Percentiles rank a stretch among this genome's conserved stretches.
Conservation (phyloP, 192 early-diverging fungal species). For the Chytriomyces sp. region DNA sequence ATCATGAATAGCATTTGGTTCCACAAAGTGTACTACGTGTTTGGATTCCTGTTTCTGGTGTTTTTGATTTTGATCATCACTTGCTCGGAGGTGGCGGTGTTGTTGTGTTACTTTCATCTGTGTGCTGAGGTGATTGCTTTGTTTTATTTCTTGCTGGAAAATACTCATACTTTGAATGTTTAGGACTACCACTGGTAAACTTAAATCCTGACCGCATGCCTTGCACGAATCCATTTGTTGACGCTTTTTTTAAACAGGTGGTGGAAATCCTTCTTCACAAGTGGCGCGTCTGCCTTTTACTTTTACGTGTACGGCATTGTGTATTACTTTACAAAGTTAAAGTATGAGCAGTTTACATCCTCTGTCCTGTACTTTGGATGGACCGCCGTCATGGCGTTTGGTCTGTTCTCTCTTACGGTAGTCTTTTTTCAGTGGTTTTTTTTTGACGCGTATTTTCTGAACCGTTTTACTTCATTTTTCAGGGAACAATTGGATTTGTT, state of each 20-base stretch:
- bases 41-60: slow-evolving; percentile 64
- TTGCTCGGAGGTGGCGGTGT: slow-evolving; percentile 59
- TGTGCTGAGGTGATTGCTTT: slow-evolving; percentile 56
- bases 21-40: slow-evolving; percentile 64
- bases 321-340: slow-evolving; percentile 72
- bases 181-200: slow-evolving; percentile 42
- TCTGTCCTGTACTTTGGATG: slow-evolving; percentile 76
- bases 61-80: slow-evolving; percentile 63
- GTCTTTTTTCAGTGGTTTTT: not conserved
- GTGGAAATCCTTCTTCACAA: slow-evolving; percentile 88
- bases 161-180: slow-evolving; percentile 27
- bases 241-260: slow-evolving; percentile 63
- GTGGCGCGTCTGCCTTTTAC: slow-evolving; percentile 76
- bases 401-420: slow-evolving; percentile 68
- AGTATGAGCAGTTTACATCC: slow-evolving; percentile 61
- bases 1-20: slow-evolving; percentile 66
- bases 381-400: slow-evolving; percentile 66
- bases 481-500: slow-evolving; percentile 80
- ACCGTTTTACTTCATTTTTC: slow-evolving; percentile 22
- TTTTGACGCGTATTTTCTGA: not conserved
- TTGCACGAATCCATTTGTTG: not conserved
- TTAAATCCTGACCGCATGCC: not conserved
- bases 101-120: slow-evolving; percentile 66
- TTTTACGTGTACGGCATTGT: slow-evolving; percentile 80
- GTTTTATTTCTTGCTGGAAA: not conserved